phyloP scores from a whole-genome alignment of 495 filamentous ascomycete genomes.

The Neurospora sp. region DNA sequence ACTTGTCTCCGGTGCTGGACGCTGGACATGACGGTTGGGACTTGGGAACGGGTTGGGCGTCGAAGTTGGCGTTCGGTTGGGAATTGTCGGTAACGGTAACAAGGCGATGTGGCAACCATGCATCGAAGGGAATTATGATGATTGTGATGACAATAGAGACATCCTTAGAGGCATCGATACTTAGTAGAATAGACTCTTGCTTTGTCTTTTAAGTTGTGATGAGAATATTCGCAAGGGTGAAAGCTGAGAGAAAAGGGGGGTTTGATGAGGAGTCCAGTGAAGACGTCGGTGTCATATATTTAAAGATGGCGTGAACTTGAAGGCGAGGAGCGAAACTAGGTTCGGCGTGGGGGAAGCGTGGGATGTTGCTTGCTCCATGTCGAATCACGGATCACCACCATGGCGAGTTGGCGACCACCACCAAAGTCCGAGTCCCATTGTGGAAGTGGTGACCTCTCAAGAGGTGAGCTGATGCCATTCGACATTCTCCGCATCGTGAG shows the following conservation, averaged over 20 bases:
- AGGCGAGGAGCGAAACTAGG: conserved; percentile 6
- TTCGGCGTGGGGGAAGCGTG: conserved; percentile 27
- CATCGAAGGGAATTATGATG: neutral
- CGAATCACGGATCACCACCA: conserved; percentile 10
- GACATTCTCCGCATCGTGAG: neutral
- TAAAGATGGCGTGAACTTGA: conserved; percentile 13
- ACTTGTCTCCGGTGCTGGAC: neutral
- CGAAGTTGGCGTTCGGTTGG: neutral
- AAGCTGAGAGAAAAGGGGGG: neutral
- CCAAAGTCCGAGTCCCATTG: neutral
- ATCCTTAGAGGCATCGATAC: neutral
- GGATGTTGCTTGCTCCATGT: conserved; percentile 16
- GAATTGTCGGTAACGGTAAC: neutral
- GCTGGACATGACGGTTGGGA: neutral
- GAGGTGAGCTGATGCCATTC: neutral
- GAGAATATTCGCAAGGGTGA: neutral
- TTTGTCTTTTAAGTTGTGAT: neutral
- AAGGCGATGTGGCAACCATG: neutral
- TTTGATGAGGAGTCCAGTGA: neutral
- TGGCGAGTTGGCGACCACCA: neutral
- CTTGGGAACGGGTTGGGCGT: neutral
- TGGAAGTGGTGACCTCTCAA: neutral
- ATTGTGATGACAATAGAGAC: neutral
- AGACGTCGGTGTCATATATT: conserved; percentile 15
- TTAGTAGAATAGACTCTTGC: neutral